Evolutionary conservation across 176 grass and related monocot species (phyloP), one percentile per base, ranked within the genome.

Genomic region (Triticum turgidum): DNA sequence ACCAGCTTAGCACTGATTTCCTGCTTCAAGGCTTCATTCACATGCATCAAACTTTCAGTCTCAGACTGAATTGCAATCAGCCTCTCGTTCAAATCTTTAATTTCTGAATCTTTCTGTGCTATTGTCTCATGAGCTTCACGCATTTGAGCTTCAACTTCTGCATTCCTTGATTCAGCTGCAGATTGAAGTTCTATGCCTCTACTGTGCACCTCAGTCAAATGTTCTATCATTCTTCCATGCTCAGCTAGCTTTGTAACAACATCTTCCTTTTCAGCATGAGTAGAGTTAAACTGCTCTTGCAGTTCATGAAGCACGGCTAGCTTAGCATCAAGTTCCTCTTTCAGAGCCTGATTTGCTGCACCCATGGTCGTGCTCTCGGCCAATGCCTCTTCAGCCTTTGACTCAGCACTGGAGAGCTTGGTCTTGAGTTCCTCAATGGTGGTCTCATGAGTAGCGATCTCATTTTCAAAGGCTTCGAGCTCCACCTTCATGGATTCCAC

Each of bases 401-500:
- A 87, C 15, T 99, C 85, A 8, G 89, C 74, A 87, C 87, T 83
- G 32, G 92, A 87, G 17, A 81, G 77, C 61, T 86, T 93, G 72
- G 27, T 77, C 81, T 93, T 85, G 71, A 93, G 78, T 69, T 83
- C 93, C 45, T 93, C 89, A 87, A 93, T 78, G 71, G 84, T 93
- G 66, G 79, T 79, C 66, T 89, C 88, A 85, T 85, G 91, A 83
- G 77, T 85, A 79, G 91, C 83, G 11, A 95, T 92, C 79, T 95
- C 91, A 29, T 86, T 68, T 82, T 89, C 92, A 88, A 91, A 94
- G 45, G 84, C 86, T 87, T 95, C 93, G 12, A 95, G 86, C 83
- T 98, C 96, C 56, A 87, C 84, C 84, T 94, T 87, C 58, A 98
- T 86, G 38, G 90, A 94, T 11, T 93, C 88, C 6, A 89, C 84